A percentile compares a stretch with the other conserved stretches of the same genome.
Evolutionary conservation across 2,329 filamentous ascomycete genomes (phyloP).

Genomic region (Penicillium sp.): DNA sequence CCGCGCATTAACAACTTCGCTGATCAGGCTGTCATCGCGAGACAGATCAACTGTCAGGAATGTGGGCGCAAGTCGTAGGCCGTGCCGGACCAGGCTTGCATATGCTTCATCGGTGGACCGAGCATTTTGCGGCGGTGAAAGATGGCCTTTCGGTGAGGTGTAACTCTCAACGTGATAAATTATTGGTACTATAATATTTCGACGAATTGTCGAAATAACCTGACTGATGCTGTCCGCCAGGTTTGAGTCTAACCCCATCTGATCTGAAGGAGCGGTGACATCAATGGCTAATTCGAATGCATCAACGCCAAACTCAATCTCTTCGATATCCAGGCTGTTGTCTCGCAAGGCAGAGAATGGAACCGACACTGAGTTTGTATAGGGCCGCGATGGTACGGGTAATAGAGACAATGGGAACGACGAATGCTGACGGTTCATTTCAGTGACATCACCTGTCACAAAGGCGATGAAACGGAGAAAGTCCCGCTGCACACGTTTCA

Average conservation of each 20-base stretch:
- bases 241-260: slow-evolving; percentile 31
- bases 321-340: slow-evolving; percentile 60
- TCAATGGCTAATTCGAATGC: slow-evolving; percentile 64
- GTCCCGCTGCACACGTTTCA: slow-evolving; percentile 68
- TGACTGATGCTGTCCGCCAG: slow-evolving; percentile 57
- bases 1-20: slow-evolving; percentile 51
- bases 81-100: slow-evolving; percentile 59
- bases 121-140: slow-evolving; percentile 26
- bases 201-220: slow-evolving; percentile 60
- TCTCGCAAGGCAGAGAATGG: slow-evolving; percentile 58
- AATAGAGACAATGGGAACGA: slow-evolving; percentile 65
- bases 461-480: slow-evolving; percentile 69
- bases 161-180: slow-evolving; percentile 53
- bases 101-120: slow-evolving; percentile 45
- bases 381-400: slow-evolving; percentile 59
- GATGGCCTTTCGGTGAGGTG: slow-evolving; percentile 13
- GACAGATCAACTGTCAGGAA: slow-evolving; percentile 64
- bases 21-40: slow-evolving; percentile 53
- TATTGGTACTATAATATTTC: slow-evolving; percentile 62
- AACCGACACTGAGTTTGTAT: slow-evolving; percentile 68
- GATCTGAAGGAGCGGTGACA: slow-evolving; percentile 27
- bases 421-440: slow-evolving; percentile 33
- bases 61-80: slow-evolving; percentile 62
- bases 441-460: slow-evolving; percentile 46
- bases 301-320: slow-evolving; percentile 66